These are phyloP conservation scores for Cucumis cinereus DNA, from an alignment of 306 rosid genomes.

Conservation along the genomic window DNA sequence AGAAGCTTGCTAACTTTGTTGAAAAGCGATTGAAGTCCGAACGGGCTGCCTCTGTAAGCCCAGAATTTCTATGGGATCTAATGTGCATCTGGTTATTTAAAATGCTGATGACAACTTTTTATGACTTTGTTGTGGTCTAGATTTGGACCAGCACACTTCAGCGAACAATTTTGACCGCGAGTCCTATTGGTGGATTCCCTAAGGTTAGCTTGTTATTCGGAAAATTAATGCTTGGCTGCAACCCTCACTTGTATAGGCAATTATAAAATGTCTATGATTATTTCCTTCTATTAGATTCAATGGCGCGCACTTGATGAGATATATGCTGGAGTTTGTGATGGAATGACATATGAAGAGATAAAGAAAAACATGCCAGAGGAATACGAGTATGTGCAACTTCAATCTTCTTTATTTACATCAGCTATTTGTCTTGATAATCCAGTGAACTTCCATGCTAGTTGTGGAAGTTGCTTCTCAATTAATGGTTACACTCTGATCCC, in stretches of 20 bases:
- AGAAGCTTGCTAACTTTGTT: slow-evolving; percentile 84
- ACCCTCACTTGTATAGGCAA: not conserved
- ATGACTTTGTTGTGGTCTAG: slow-evolving; percentile 25
- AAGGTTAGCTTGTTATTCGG: slow-evolving; percentile 46
- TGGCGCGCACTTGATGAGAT: slow-evolving; percentile 99
- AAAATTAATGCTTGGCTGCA: not conserved
- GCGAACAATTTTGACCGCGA: slow-evolving; percentile 86
- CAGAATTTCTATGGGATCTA: not conserved
- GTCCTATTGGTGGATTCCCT: slow-evolving; percentile 78
- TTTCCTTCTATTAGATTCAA: slow-evolving; percentile 51
- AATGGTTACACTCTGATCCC: not conserved
- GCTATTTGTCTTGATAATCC: too few relatives aligned
- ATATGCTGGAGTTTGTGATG: slow-evolving; percentile 87
- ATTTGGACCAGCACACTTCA: slow-evolving; percentile 98
- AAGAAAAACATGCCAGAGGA: slow-evolving; percentile 97
- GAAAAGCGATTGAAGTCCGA: slow-evolving; percentile 91
- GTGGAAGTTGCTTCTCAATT: not conserved
- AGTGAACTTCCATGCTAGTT: not conserved
- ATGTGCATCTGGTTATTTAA: not conserved
- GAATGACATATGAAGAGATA: slow-evolving; percentile 89
- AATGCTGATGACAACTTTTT: not conserved
- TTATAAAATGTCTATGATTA: not conserved
- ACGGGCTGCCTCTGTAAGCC: slow-evolving; percentile 94
- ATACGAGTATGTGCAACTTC: slow-evolving; percentile 50
- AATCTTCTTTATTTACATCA: too few relatives aligned